These are phyloP conservation scores for Diplosphaera chodatii DNA, from an alignment of 139 green algal species.

Conservation along the genomic window DNA sequence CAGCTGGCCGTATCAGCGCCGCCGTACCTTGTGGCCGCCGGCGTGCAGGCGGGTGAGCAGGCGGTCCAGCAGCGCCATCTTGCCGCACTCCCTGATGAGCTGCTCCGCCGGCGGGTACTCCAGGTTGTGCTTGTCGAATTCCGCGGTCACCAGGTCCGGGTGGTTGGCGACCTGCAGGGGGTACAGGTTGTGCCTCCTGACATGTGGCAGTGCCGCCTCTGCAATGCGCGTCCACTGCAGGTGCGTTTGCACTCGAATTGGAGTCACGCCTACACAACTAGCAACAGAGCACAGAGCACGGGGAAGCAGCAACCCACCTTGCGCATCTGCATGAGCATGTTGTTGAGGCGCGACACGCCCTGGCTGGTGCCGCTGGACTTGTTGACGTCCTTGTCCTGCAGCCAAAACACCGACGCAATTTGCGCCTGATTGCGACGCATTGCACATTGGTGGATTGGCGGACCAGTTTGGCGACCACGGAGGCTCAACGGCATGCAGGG, in stretches of 20 bases:
- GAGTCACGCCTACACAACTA: too few species aligned
- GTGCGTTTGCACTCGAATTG: too few species aligned
- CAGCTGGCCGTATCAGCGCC: too few species aligned
- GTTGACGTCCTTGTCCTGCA: constrained; percentile 8
- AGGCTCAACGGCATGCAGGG: too few species aligned
- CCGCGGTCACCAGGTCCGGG: background rate
- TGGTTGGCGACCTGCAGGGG: background rate
- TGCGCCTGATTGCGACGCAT: too few species aligned
- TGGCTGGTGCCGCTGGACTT: constrained; percentile 2
- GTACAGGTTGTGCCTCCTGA: too few species aligned
- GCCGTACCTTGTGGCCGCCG: constrained; percentile 61
- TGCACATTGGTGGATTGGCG: too few species aligned
- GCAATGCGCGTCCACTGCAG: too few species aligned
- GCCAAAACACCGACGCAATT: background rate
- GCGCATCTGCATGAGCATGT: constrained; percentile 93
- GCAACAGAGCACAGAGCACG: too few species aligned
- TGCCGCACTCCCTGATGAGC: constrained; percentile 86
- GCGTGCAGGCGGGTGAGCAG: constrained; percentile 62
- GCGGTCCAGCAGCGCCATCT: constrained; percentile 88
- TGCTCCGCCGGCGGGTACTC: constrained; percentile 55
- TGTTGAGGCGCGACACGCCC: constrained; percentile 70
- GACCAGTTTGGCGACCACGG: too few species aligned
- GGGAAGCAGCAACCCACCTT: constrained; percentile 42
- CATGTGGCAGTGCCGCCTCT: too few species aligned
- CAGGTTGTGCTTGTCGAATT: background rate